A percentile compares a stretch with the other conserved stretches of the same genome.
Evolutionary conservation across 2,329 filamentous ascomycete species (phyloP).

Genomic region (Endocalyx cinctus): DNA sequence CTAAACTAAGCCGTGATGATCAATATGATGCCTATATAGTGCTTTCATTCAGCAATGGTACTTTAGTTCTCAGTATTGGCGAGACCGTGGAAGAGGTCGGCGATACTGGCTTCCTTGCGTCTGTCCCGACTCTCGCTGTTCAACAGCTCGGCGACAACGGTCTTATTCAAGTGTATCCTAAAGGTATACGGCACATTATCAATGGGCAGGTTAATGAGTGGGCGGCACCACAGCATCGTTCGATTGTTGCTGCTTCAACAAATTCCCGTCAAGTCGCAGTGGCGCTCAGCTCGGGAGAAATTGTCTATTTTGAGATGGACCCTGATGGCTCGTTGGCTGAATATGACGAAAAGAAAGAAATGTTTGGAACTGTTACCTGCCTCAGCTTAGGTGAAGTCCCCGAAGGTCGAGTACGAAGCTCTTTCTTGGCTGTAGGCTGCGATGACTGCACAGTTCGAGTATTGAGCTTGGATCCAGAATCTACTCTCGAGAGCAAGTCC

Average conservation of each 20-base stretch:
- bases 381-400: constrained; percentile 92
- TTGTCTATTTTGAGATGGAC: constrained; percentile 98
- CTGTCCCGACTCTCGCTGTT: constrained; percentile 83
- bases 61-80: constrained; percentile 88
- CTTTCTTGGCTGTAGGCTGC: constrained; percentile 92
- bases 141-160: constrained; percentile 93
- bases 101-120: constrained; percentile 86
- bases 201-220: constrained; percentile 81
- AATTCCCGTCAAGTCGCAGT: constrained; percentile 92
- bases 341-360: constrained; percentile 90
- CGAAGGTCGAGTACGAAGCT: constrained; percentile 81
- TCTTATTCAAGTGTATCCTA: constrained; percentile 91
- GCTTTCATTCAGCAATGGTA: constrained; percentile 86
- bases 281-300: constrained; percentile 90
- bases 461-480: constrained; percentile 82
- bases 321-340: constrained; percentile 84
- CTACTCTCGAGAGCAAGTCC: constrained; percentile 87
- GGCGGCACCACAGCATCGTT: constrained; percentile 87
- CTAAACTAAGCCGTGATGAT: constrained; percentile 76
- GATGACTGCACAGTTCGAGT: constrained; percentile 96
- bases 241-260: constrained; percentile 89
- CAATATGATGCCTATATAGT: constrained; percentile 92
- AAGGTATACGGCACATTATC: constrained; percentile 87
- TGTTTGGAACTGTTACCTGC: constrained; percentile 92
- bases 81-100: constrained; percentile 95